Percentiles rank a stretch among this genome's conserved stretches.
Conservation (phyloP, 371 early-diverging fungal species). For the Haplosporangium sp. region DNA sequence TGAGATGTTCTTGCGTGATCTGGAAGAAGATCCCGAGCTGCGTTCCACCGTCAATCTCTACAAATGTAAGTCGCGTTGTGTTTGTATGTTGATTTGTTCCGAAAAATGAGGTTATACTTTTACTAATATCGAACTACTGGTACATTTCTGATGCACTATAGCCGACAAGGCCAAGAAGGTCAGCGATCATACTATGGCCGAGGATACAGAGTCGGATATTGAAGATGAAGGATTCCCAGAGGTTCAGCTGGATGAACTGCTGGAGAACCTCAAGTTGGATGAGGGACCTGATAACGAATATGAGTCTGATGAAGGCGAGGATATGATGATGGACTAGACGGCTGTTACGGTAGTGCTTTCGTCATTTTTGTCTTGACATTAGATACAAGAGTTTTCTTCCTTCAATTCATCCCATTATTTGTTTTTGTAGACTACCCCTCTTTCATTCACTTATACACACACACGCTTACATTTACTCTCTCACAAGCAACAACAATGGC, state of each 20-base stretch:
- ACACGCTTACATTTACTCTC: too few relatives aligned
- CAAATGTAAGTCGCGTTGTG: conserved; percentile 61
- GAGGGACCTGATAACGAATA: conserved; percentile 64
- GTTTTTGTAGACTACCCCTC: too few relatives aligned
- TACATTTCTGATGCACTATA: conserved; percentile 5
- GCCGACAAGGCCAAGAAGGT: conserved; percentile 45
- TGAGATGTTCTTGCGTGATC: conserved; percentile 92
- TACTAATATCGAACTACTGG: not conserved
- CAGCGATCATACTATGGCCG: conserved; percentile 48
- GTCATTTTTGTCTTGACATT: too few relatives aligned
- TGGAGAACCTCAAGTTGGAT: conserved; percentile 85
- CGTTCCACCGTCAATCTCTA: conserved; percentile 93
- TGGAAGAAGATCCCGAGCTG: conserved; percentile 97
- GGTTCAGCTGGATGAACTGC: conserved; percentile 88
- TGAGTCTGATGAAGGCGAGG: conserved; percentile 39
- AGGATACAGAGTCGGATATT: conserved; percentile 59
- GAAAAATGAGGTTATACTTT: not conserved
- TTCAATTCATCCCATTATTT: too few relatives aligned
- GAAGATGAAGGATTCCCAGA: conserved; percentile 92
- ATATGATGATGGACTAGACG: conserved; percentile 51
- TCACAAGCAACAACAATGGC: too few relatives aligned
- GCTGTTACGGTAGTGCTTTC: too few relatives aligned
- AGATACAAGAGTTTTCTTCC: too few relatives aligned
- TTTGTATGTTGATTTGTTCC: not conserved
- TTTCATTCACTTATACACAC: too few relatives aligned